Conservation (phyloP, 768 basidiomycete species). For the Phylloporus rhodoxanthus region DNA sequence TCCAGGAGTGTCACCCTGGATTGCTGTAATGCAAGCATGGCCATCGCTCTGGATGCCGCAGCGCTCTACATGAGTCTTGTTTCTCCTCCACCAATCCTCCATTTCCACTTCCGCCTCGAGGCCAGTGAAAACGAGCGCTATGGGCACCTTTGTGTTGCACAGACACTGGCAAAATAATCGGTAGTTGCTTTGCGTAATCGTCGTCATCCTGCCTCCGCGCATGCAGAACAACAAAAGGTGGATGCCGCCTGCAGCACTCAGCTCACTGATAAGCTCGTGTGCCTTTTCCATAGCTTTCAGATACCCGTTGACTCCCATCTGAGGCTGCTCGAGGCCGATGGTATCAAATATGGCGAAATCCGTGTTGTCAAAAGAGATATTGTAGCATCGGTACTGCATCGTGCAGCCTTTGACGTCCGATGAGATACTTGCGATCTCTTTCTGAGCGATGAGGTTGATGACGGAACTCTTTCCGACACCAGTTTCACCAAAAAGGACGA, state of each 20-base stretch:
- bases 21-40: slow-evolving; percentile 30
- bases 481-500: slow-evolving; percentile 39
- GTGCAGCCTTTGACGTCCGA: slow-evolving; percentile 32
- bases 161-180: slow-evolving; percentile 36
- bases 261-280: slow-evolving; percentile 28
- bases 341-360: slow-evolving; percentile 30
- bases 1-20: slow-evolving; percentile 14
- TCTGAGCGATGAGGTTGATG: slow-evolving; percentile 28
- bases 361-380: slow-evolving; percentile 15
- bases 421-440: slow-evolving; percentile 21
- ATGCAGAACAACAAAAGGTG: slow-evolving; percentile 40
- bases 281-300: slow-evolving; percentile 26
- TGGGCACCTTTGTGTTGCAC: slow-evolving; percentile 34
- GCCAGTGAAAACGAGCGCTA: slow-evolving; percentile 38
- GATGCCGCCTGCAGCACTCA: slow-evolving; percentile 32
- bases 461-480: slow-evolving; percentile 33
- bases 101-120: slow-evolving; percentile 31
- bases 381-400: slow-evolving; percentile 26
- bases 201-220: slow-evolving; percentile 35
- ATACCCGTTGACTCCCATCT: slow-evolving; percentile 25
- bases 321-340: slow-evolving; percentile 31
- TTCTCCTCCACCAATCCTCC: slow-evolving; percentile 34
- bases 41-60: slow-evolving; percentile 24
- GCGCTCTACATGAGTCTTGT: slow-evolving; percentile 15
- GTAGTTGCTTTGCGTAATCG: slow-evolving; percentile 36